Evolutionary conservation across 2,329 filamentous ascomycete genomes (phyloP), one percentile per base, ranked within the genome.

Genomic region (Xylaria sp.): DNA sequence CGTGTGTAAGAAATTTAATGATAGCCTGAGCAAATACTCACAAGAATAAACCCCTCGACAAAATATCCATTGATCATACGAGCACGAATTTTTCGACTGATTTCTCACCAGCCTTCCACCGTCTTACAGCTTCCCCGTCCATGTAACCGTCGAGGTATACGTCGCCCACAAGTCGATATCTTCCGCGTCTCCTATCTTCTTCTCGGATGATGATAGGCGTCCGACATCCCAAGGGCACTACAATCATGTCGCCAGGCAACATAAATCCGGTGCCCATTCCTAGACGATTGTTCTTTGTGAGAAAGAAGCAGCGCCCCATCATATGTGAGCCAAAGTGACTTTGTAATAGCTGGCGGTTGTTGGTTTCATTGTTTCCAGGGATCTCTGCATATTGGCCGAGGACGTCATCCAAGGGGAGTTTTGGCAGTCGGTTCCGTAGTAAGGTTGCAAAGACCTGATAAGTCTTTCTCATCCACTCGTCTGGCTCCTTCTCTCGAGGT

Each of bases 61-160:
- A 20, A 3, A 23, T 12, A 6, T 50, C 23, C 20, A 25, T 25
- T 23, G 9, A 50, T 66, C 51, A 66, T 56, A 66, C 23, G 20
- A 66, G 56, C 12, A 66, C 58, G 28, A 66, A 66, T 28, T 63
- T 58, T 12, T 51, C 18, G 9, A 52, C n/a, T 23, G 15, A 5
- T 25, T 20, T 56, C 32, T 55, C 60, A 20, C 59, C 48, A 5
- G 25, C 7, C 18, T 55, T 48, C 28, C 25, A 63, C 18, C 46
- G 44, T 28, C n/a, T 10, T n/a, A 81, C 55, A 5, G 80, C 79
- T 61, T 72, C 66, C 0, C 80, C 78, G 32, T 76, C 41, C 80
- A 82, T 82, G 34, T 79, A 81, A 0, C 75, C 74, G 66, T 81
- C 71, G 3, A 82, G 56, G 59, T 81, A 82, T 1, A 75, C 71